Evolutionary conservation across 495 filamentous ascomycete species (phyloP).

Genomic region (Cercophora scortea): DNA sequence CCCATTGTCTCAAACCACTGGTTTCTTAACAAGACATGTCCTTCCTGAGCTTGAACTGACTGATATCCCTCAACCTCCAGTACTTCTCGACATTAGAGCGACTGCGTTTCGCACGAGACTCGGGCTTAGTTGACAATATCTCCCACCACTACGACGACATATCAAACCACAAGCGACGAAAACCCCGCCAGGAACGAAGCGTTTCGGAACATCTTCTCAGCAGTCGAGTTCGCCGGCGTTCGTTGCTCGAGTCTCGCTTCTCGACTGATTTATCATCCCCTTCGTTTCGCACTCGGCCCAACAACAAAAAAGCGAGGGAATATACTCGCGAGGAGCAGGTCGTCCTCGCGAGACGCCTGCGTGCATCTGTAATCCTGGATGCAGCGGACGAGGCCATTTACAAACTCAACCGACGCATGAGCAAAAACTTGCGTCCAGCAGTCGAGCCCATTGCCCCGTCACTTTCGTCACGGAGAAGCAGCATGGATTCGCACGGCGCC

Average conservation of each 20-base stretch:
- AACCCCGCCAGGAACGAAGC: constrained; percentile 23
- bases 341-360: constrained; percentile 47
- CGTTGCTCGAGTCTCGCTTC: constrained; percentile 30
- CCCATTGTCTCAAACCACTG: constrained; percentile 1
- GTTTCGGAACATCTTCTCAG: constrained; percentile 30
- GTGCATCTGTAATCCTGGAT: constrained; percentile 57
- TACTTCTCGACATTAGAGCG: constrained; percentile 63
- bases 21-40: neutral
- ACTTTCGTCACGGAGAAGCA: constrained; percentile 18
- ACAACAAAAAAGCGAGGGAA: constrained; percentile 44
- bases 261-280: constrained; percentile 51
- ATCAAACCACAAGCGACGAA: constrained; percentile 31
- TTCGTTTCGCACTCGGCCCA: constrained; percentile 63
- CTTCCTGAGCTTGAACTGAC: constrained; percentile 3
- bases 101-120: constrained; percentile 52
- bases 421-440: constrained; percentile 24
- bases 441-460: constrained; percentile 18
- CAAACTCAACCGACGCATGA: constrained; percentile 38
- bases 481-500: constrained; percentile 28
- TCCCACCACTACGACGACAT: constrained; percentile 35
- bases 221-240: constrained; percentile 15
- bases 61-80: constrained; percentile 27
- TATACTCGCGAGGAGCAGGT: constrained; percentile 69
- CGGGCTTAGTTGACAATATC: constrained; percentile 27
- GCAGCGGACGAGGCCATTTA: constrained; percentile 61